phyloP scores from a whole-genome alignment of 441 rosid species.

The Erodium texanum region DNA sequence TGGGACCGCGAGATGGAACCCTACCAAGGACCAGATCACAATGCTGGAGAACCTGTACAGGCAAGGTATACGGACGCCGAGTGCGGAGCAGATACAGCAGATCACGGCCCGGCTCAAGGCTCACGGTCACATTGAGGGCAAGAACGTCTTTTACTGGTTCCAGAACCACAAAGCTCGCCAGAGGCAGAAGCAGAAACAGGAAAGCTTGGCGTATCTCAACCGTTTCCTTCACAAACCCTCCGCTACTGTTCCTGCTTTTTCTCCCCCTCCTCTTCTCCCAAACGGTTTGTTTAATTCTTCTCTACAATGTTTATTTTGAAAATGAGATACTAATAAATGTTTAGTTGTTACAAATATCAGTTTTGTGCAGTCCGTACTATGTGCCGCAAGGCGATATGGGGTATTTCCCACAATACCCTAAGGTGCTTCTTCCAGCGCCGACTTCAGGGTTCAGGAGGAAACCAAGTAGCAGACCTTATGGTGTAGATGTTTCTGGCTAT shows the following conservation, averaged over 20 bases:
- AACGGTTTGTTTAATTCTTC: conserved; percentile 38
- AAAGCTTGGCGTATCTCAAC: conserved; percentile 49
- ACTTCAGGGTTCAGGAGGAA: conserved; percentile 21
- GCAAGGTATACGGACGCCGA: conserved; percentile 79
- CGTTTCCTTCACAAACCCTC: conserved; percentile 30
- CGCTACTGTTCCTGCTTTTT: not conserved
- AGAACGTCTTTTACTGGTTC: conserved; percentile 95
- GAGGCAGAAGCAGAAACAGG: conserved; percentile 84
- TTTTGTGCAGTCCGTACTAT: conserved; percentile 33
- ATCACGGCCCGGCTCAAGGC: conserved; percentile 60
- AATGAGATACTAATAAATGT: no score
- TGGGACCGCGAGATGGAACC: conserved; percentile 68
- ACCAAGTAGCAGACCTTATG: conserved; percentile 13
- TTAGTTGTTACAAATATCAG: no score
- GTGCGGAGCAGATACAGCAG: conserved; percentile 80
- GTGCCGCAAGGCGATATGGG: conserved; percentile 33
- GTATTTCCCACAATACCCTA: conserved; percentile 28
- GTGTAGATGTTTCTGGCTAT: conserved; percentile 8
- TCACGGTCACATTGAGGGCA: conserved; percentile 81
- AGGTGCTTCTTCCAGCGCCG: conserved; percentile 26
- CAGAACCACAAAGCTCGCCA: conserved; percentile 95
- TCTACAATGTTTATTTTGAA: not conserved
- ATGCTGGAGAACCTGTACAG: conserved; percentile 60
- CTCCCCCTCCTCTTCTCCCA: conserved; percentile 31
- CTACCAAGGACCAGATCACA: conserved; percentile 77